Percentiles rank a stretch among this genome's conserved stretches.
Conservation (phyloP, 2,329 filamentous ascomycete genomes). For the Pseudogymnoascus sp. region DNA sequence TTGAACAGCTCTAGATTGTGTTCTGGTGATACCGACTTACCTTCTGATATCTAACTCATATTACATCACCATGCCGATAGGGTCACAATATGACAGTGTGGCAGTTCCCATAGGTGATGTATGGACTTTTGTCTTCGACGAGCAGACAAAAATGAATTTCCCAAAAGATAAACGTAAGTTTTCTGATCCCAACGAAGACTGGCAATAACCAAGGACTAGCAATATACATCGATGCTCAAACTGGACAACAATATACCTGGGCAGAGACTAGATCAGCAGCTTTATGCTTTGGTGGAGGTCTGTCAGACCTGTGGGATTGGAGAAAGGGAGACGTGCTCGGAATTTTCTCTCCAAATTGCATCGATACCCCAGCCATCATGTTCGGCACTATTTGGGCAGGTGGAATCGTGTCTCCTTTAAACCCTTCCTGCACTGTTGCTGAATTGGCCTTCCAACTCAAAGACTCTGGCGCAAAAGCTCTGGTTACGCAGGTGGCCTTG, state of each 20-base stretch:
- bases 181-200: background rate
- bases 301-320: constrained; percentile 66
- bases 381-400: constrained; percentile 77
- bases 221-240: constrained; percentile 66
- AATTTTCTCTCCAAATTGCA: constrained; percentile 73
- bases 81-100: background rate
- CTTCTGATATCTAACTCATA: background rate
- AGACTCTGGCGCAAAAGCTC: constrained; percentile 63
- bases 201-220: constrained; percentile 37
- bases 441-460: constrained; percentile 79
- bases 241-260: constrained; percentile 58
- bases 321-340: constrained; percentile 71
- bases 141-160: background rate
- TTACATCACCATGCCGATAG: background rate
- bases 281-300: constrained; percentile 64
- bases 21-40: background rate
- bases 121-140: background rate
- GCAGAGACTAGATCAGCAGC: constrained; percentile 56
- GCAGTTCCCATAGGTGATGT: background rate
- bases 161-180: background rate
- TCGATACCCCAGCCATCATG: constrained; percentile 69
- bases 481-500: constrained; percentile 64
- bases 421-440: constrained; percentile 73
- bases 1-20: background rate
- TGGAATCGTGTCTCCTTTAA: constrained; percentile 71